Evolutionary conservation across 2,329 filamentous ascomycete species (phyloP), one percentile per base, ranked within the genome.

Genomic region (Pestalotiopsis sp.): DNA sequence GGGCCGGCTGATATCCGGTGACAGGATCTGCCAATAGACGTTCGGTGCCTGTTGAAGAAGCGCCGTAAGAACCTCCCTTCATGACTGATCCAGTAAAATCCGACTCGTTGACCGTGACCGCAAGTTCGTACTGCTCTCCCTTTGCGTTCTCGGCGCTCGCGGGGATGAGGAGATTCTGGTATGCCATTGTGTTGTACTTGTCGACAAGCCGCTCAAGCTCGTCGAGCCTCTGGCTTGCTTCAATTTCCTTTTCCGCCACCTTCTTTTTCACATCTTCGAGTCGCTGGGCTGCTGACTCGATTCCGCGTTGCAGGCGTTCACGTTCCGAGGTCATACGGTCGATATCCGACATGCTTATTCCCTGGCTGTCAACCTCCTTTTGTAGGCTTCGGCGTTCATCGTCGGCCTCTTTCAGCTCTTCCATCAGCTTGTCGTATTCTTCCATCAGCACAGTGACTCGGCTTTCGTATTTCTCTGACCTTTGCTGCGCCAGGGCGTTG

Each of bases 241-340:
- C 95, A n/a, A 88, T 80, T 80, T 99, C 97, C 75, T 93, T 96
- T 73, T 97, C 94, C 20, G 91, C 87, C 1, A 96, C 92, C 72
- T 90, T 91, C 72, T 89, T 91, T 83, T 97, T 97, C 9, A 92
- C 88, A 71, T 98, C 96, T 68, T 98, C 95, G 0, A 98, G 85
- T 65, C 93, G 88, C 67, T 88, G 86, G 5, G 89, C 86, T 0
- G 93, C 92, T 2, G 91, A 88, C 74, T 97, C 94, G 59, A 97
- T 91, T 57, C 91, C 93, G 75, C 92, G 95, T 72, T 97, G 93
- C n/a, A 99, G 87, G 61, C 96, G 91, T 76, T 99, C 96, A 66
- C 95, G 91, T 79, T 99, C 96, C 45, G 93, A 91, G 74, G 94
- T 97, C 95, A 99, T 98, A 80, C 96, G 94, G 86, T 99, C 96